Evolutionary conservation across 495 filamentous ascomycete species (phyloP).

Genomic region (Daldinia concentrica): DNA sequence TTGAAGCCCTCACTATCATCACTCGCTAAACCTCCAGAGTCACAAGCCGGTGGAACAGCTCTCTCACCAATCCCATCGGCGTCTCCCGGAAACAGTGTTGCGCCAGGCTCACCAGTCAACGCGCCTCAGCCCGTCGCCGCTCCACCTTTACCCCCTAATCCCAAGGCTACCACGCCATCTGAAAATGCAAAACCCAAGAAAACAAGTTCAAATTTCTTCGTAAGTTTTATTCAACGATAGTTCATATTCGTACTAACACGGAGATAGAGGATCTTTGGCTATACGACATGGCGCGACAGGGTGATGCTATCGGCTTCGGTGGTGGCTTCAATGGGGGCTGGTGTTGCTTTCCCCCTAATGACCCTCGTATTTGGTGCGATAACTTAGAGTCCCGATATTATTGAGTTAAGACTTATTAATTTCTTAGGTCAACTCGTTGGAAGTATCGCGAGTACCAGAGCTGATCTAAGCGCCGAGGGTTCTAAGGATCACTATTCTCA

Average conservation of each 20-base stretch:
- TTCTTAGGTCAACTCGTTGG: constrained; percentile 55
- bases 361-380: constrained; percentile 58
- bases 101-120: constrained; percentile 22
- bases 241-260: constrained; percentile 16
- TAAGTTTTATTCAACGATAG: constrained; percentile 22
- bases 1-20: constrained; percentile 39
- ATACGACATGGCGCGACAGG: constrained; percentile 57
- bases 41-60: constrained; percentile 20
- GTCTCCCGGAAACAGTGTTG: constrained; percentile 28
- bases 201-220: constrained; percentile 49
- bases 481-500: constrained; percentile 31
- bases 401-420: constrained; percentile 18
- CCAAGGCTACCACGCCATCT: neutral
- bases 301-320: constrained; percentile 51
- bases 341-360: constrained; percentile 61
- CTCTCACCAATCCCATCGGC: constrained; percentile 41
- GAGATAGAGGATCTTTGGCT: constrained; percentile 59
- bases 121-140: constrained; percentile 5
- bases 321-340: constrained; percentile 59
- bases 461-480: constrained; percentile 20
- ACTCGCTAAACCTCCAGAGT: constrained; percentile 33
- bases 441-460: constrained; percentile 35
- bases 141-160: constrained; percentile 4
- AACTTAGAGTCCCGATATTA: neutral
- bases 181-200: constrained; percentile 41